Conservation (phyloP, 2,329 filamentous ascomycete species). For the Phoma sp. region DNA sequence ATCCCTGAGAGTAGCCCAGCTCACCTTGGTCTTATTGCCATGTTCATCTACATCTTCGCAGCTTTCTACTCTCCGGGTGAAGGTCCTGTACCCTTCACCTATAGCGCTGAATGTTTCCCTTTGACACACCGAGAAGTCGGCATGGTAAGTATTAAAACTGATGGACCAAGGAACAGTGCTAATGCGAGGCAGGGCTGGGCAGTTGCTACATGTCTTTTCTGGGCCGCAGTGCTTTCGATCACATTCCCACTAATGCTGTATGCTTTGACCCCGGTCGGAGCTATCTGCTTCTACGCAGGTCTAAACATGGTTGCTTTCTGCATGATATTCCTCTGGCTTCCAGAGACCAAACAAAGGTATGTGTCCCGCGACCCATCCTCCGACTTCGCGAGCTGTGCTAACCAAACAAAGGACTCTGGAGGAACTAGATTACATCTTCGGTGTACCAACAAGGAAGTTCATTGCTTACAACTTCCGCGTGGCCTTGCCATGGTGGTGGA, state of each 20-base stretch:
- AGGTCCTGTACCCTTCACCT: constrained; percentile 17
- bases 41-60: constrained; percentile 63
- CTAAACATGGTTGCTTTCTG: constrained; percentile 67
- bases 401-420: constrained; percentile 55
- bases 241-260: constrained; percentile 66
- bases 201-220: constrained; percentile 70
- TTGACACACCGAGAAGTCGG: constrained; percentile 64
- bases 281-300: constrained; percentile 67
- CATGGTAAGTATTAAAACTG: constrained; percentile 27
- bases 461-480: constrained; percentile 42
- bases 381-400: no score
- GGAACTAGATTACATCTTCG: constrained; percentile 60
- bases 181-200: constrained; percentile 53
- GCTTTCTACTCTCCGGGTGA: constrained; percentile 52
- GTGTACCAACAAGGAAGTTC: constrained; percentile 51
- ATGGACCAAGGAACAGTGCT: not conserved
- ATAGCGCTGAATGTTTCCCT: constrained; percentile 60
- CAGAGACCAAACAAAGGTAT: constrained; percentile 21
- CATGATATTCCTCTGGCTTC: constrained; percentile 56
- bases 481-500: constrained; percentile 54
- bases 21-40: constrained; percentile 55
- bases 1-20: constrained; percentile 34
- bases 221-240: constrained; percentile 65
- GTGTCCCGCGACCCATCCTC: constrained; percentile 3
- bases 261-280: constrained; percentile 59